phyloP scores from a whole-genome alignment of 202 grass and related monocot species.

The Elaeis oleifera region DNA sequence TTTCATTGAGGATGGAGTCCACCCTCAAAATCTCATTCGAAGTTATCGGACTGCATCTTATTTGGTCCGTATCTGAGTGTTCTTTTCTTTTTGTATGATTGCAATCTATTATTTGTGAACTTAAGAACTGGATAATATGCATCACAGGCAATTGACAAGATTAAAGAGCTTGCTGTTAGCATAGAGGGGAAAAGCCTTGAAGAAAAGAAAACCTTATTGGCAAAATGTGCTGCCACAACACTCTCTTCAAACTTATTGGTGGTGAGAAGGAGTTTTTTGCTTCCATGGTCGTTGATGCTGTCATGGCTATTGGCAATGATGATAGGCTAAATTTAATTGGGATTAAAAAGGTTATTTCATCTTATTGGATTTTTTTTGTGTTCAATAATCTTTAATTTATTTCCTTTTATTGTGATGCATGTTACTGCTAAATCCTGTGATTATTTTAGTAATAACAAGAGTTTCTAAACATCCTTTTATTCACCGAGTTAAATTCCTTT shows the following conservation, averaged over 20 bases:
- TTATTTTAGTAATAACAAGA: too few species aligned
- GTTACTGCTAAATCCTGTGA: too few species aligned
- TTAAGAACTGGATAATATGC: neutral
- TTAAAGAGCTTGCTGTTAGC: slow-evolving; percentile 83
- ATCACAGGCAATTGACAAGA: slow-evolving; percentile 61
- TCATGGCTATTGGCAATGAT: slow-evolving; percentile 71
- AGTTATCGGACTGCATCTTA: slow-evolving; percentile 61
- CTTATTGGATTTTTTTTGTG: neutral
- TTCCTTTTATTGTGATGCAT: too few species aligned
- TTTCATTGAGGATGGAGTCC: slow-evolving; percentile 95
- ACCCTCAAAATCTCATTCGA: slow-evolving; percentile 74
- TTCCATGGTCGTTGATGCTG: slow-evolving; percentile 82
- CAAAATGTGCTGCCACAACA: slow-evolving; percentile 83
- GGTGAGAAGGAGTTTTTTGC: slow-evolving; percentile 95
- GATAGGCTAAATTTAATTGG: slow-evolving; percentile 93
- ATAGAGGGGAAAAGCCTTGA: slow-evolving; percentile 92
- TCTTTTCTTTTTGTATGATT: neutral
- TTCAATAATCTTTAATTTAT: neutral
- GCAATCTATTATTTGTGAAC: neutral
- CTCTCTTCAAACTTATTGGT: slow-evolving; percentile 75
- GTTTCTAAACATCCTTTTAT: too few species aligned
- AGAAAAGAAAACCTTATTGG: slow-evolving; percentile 79
- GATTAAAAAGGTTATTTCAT: slow-evolving; percentile 66
- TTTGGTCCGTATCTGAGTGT: slow-evolving; percentile 34
- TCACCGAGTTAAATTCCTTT: too few species aligned